Base-by-base conservation (phyloP, 257 asterid species). In the Ilex aquifolium region DNA sequence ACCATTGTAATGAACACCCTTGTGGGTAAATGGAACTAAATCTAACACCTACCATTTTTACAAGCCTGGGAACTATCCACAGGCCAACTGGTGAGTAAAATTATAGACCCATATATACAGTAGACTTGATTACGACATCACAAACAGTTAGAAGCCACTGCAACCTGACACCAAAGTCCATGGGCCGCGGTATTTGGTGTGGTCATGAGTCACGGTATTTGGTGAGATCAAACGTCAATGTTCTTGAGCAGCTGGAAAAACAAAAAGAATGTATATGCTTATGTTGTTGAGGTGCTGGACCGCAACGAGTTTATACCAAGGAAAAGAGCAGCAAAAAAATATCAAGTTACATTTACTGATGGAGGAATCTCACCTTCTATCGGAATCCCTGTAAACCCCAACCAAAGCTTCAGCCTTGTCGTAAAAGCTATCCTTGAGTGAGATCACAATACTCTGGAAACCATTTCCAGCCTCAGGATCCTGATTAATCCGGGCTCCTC, bases 391-490 rank as follows among this genome's bases (percentile, higher is more conserved):
- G 79, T 84, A 93, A 64, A 93, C 97, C 59, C 99, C 99, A 72
- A 93, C 95, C 80, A 93, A 62, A 53, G 99, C 97, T 80, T 93
- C 95, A 52, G 99, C 99, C 77, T 93, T 93, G 73, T 93, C 99
- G 30, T 93, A 90, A 74, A 90, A 93, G 57, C 85, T 83, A 65
- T 93, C 99, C 82, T 93, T 93, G 54, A 90, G 95, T 5, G 99
- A 93, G 51, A 93, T 93, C 70, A 93, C 99, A 13, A 93, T 93
- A 77, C 97, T 93, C 80, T 93, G 97, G 67, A 93, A 93, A 63
- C 96, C 91, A 30, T 79, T 69, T 54, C 97, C 99, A 56, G 71
- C 84, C 21, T 79, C 85, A 17, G 62, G 68, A 64, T 82, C 86
- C 67, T 64, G 50, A 39, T 70, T 82, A 56, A 62, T 4, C 60